Evolutionary conservation across 2,329 filamentous ascomycete species (phyloP).

Genomic region (Alternaria ventricosa): DNA sequence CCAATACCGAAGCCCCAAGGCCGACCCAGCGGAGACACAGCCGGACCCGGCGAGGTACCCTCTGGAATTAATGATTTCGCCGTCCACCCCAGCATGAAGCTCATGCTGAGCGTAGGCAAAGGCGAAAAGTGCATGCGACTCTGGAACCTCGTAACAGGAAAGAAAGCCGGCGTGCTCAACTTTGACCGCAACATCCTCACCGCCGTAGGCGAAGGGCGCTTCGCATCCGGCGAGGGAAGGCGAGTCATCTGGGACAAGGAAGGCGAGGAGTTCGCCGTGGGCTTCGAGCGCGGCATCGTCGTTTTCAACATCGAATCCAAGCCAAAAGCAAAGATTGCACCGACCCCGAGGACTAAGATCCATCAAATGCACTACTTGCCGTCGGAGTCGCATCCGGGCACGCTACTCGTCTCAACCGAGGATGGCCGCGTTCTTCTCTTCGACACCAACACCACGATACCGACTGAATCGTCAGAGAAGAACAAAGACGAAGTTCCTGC

Average conservation of each 20-base stretch:
- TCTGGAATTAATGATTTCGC: constrained; percentile 95
- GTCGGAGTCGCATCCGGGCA: constrained; percentile 56
- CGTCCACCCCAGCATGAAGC: constrained; percentile 93
- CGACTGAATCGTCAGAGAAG: constrained; percentile 32
- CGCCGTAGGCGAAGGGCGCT: constrained; percentile 77
- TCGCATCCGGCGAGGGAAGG: constrained; percentile 80
- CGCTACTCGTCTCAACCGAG: constrained; percentile 84
- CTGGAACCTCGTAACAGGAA: constrained; percentile 96
- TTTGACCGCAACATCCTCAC: constrained; percentile 77
- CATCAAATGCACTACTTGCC: constrained; percentile 80
- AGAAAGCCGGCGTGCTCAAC: constrained; percentile 90
- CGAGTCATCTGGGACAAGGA: constrained; percentile 79
- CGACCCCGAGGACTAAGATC: constrained; percentile 75
- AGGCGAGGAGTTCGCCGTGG: constrained; percentile 85
- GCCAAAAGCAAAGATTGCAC: constrained; percentile 75
- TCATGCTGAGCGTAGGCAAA: constrained; percentile 91
- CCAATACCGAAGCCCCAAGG: constrained; percentile 82
- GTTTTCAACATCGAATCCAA: constrained; percentile 89
- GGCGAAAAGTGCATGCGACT: constrained; percentile 90
- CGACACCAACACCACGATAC: constrained; percentile 66
- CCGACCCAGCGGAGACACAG: constrained; percentile 88
- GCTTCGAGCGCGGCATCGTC: constrained; percentile 83
- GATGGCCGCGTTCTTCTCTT: constrained; percentile 88
- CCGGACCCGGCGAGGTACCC: constrained; percentile 78
- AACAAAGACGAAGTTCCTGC: constrained; percentile 64